Conservation (phyloP, 2,329 filamentous ascomycete genomes). For the Neofusicoccum umdonicola region DNA sequence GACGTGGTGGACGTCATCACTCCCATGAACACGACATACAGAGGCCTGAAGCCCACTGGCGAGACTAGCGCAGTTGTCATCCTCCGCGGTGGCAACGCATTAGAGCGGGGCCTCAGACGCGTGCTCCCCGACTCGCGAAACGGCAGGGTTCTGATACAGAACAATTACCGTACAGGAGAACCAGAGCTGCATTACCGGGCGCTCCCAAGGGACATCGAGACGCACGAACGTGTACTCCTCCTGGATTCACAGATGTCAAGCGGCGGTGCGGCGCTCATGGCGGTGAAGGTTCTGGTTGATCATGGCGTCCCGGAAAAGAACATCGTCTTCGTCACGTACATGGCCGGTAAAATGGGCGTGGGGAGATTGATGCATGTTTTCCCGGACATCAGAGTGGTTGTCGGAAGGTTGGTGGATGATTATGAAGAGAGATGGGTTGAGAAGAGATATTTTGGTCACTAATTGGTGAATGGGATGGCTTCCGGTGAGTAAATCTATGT, state of each 20-base stretch:
- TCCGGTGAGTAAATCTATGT: neutral
- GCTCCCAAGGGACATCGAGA: conserved; percentile 66
- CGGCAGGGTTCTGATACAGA: conserved; percentile 87
- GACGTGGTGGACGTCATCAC: conserved; percentile 64
- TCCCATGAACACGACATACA: conserved; percentile 66
- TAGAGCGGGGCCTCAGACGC: conserved; percentile 83
- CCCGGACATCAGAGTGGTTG: conserved; percentile 80
- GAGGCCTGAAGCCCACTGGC: conserved; percentile 68
- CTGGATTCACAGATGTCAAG: conserved; percentile 94
- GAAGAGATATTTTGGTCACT: conserved; percentile 86
- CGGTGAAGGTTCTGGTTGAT: conserved; percentile 90
- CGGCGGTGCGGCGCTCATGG: conserved; percentile 85
- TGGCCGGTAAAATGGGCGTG: conserved; percentile 78
- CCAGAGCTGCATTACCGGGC: conserved; percentile 90
- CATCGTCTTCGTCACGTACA: conserved; percentile 92
- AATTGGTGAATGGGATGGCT: neutral
- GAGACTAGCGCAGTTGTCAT: conserved; percentile 79
- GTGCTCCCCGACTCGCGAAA: conserved; percentile 91
- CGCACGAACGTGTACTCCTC: conserved; percentile 78
- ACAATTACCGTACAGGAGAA: conserved; percentile 67
- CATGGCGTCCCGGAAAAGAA: conserved; percentile 81
- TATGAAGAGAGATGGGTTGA: conserved; percentile 88
- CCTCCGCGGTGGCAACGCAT: conserved; percentile 80
- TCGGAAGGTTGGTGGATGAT: conserved; percentile 77
- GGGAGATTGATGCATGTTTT: conserved; percentile 86